Evolutionary conservation across 1,284 basidiomycete genomes (phyloP).

Genomic region (Fomes fomentarius): DNA sequence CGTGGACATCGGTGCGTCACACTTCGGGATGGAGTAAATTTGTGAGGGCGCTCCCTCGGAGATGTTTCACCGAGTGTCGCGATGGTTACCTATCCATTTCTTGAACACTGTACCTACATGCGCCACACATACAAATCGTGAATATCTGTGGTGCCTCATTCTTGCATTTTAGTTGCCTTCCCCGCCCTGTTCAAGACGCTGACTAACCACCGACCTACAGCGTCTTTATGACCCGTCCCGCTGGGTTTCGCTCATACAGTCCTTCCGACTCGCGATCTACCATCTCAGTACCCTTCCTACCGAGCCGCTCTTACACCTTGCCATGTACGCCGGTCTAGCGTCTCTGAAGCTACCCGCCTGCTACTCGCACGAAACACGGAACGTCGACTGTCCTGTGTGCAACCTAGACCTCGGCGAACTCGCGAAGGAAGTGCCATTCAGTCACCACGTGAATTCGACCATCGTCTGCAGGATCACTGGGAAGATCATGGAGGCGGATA

Average conservation of each 20-base stretch:
- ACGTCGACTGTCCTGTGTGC: conserved; percentile 93
- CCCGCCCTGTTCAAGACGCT: too few species aligned
- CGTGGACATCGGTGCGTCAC: too few species aligned
- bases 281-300: conserved; percentile 84
- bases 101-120: too few species aligned
- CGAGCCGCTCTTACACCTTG: conserved; percentile 84
- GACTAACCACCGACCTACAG: conserved; percentile 46
- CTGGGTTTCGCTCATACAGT: conserved; percentile 74
- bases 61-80: too few species aligned
- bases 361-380: conserved; percentile 63
- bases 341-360: conserved; percentile 86
- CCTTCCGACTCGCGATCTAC: conserved; percentile 87
- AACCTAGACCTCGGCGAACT: conserved; percentile 77
- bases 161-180: not conserved
- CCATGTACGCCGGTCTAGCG: conserved; percentile 87
- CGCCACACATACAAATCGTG: not conserved
- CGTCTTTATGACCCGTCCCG: conserved; percentile 80
- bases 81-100: too few species aligned
- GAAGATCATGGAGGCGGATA: conserved; percentile 93
- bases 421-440: conserved; percentile 87
- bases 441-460: conserved; percentile 94
- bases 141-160: not conserved
- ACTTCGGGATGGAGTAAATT: too few species aligned
- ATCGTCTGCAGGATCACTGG: conserved; percentile 92
- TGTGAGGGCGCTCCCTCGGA: too few species aligned